Percentiles rank a stretch among this genome's conserved stretches.
phyloP scores from a whole-genome alignment of 2,329 filamentous ascomycete species.

The Rhynchosporium agropyri region DNA sequence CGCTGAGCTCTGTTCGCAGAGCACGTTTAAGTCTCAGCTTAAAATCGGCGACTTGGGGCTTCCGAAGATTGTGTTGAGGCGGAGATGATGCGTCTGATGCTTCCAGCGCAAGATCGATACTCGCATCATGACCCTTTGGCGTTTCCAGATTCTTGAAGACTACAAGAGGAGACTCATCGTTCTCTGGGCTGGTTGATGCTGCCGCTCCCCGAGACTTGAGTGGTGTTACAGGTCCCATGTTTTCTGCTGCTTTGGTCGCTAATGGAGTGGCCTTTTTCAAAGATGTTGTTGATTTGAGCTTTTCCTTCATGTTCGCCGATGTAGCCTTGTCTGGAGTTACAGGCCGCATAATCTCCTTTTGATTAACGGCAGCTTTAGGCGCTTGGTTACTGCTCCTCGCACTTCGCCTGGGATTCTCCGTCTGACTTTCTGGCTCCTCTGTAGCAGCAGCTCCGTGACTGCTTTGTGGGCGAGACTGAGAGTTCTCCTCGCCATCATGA shows the following conservation, averaged over 20 bases:
- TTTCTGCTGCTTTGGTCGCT: slow-evolving; percentile 21
- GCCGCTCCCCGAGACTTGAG: slow-evolving; percentile 11
- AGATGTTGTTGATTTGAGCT: background rate
- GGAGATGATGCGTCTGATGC: slow-evolving; percentile 10
- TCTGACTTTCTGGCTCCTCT: slow-evolving; percentile 16
- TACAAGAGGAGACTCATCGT: slow-evolving; percentile 30
- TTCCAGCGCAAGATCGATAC: slow-evolving; percentile 38
- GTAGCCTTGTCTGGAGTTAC: slow-evolving; percentile 16
- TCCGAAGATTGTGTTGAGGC: slow-evolving; percentile 17
- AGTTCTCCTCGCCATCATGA: no score
- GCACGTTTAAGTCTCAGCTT: slow-evolving; percentile 36
- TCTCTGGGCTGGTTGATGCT: slow-evolving; percentile 10
- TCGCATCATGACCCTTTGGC: slow-evolving; percentile 39
- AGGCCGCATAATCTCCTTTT: slow-evolving; percentile 24
- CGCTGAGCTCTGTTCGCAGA: slow-evolving; percentile 49
- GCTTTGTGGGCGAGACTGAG: background rate
- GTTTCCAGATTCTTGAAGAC: slow-evolving; percentile 31
- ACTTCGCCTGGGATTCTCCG: slow-evolving; percentile 29
- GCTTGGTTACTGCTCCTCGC: slow-evolving; percentile 27
- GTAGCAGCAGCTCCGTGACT: background rate
- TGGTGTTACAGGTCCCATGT: slow-evolving; percentile 22
- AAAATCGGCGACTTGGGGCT: slow-evolving; percentile 29
- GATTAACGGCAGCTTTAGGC: slow-evolving; percentile 12
- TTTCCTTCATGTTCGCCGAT: background rate
- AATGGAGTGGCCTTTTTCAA: background rate